These are phyloP conservation scores for Exserohilum turcica DNA, from an alignment of 2,329 filamentous ascomycete species.

Conservation along the genomic window DNA sequence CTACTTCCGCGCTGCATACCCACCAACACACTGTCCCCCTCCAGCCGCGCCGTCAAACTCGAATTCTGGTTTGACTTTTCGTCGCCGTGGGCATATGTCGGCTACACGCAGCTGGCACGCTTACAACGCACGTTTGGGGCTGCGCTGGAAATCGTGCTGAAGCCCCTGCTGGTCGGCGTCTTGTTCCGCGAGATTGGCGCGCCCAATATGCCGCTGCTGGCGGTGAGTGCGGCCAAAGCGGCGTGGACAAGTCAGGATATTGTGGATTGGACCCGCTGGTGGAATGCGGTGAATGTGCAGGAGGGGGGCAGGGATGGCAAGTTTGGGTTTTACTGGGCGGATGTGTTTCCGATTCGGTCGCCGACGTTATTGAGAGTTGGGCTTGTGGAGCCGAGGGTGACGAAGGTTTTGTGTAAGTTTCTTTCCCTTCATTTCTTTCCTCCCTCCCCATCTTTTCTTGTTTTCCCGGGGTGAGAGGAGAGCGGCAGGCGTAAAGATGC, in stretches of 20 bases:
- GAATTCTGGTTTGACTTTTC: slow-evolving; percentile 47
- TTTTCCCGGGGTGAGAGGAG: not conserved
- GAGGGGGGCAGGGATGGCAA: slow-evolving; percentile 27
- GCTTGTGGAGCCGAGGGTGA: slow-evolving; percentile 31
- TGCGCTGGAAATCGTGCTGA: slow-evolving; percentile 35
- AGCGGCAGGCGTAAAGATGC: not conserved
- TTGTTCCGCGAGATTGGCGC: slow-evolving; percentile 45
- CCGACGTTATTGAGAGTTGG: slow-evolving; percentile 41
- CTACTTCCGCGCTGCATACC: slow-evolving; percentile 33
- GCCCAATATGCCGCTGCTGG: slow-evolving; percentile 36
- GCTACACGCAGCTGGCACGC: slow-evolving; percentile 40
- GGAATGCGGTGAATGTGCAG: slow-evolving; percentile 41
- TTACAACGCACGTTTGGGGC: slow-evolving; percentile 34
- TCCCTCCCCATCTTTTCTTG: not conserved
- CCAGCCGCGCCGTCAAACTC: slow-evolving; percentile 17
- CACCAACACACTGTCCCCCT: slow-evolving; percentile 2
- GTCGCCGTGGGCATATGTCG: slow-evolving; percentile 44
- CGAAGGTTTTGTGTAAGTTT: slow-evolving; percentile 33
- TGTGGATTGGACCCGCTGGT: slow-evolving; percentile 39
- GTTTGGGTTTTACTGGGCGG: slow-evolving; percentile 40
- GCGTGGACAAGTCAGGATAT: slow-evolving; percentile 38
- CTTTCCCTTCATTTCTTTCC: not conserved
- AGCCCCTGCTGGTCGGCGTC: slow-evolving; percentile 42
- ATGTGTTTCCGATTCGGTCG: slow-evolving; percentile 42
- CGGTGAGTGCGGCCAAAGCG: slow-evolving; percentile 33